phyloP scores from a whole-genome alignment of 352 stramenopile species.

The Lagenidium giganteum region DNA sequence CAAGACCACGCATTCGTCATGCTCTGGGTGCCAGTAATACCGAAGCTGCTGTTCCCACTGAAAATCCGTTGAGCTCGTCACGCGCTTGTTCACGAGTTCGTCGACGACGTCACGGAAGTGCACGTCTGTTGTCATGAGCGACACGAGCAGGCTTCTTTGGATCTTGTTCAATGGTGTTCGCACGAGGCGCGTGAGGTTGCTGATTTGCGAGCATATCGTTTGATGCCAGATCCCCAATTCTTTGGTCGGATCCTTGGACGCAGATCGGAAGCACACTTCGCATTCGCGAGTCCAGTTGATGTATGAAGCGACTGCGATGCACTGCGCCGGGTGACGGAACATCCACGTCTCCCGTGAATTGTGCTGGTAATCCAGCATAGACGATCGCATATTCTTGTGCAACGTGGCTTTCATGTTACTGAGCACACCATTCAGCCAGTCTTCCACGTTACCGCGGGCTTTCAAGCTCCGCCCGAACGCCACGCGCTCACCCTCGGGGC shows the following conservation, averaged over 20 bases:
- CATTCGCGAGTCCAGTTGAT: slow-evolving; percentile 81
- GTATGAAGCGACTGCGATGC: slow-evolving; percentile 87
- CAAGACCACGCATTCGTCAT: slow-evolving; percentile 50
- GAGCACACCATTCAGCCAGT: slow-evolving; percentile 77
- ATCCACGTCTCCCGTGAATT: slow-evolving; percentile 76
- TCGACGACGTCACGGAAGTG: slow-evolving; percentile 78
- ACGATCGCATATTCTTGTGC: slow-evolving; percentile 65
- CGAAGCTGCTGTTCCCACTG: slow-evolving; percentile 73
- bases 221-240: slow-evolving; percentile 61
- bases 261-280: slow-evolving; percentile 51
- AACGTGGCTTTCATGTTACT: slow-evolving; percentile 70
- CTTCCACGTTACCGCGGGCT: slow-evolving; percentile 81
- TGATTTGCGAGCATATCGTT: slow-evolving; percentile 60
- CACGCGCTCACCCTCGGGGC: slow-evolving; percentile 73
- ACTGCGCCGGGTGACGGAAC: slow-evolving; percentile 86
- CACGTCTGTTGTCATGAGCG: slow-evolving; percentile 71
- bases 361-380: slow-evolving; percentile 87
- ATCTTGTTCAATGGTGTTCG: slow-evolving; percentile 47
- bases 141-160: slow-evolving; percentile 55
- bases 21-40: slow-evolving; percentile 65
- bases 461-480: slow-evolving; percentile 72
- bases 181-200: slow-evolving; percentile 60
- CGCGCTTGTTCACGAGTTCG: slow-evolving; percentile 40
- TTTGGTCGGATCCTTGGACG: slow-evolving; percentile 39
- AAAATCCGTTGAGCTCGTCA: slow-evolving; percentile 55